These are phyloP conservation scores for Fusarium redolens DNA, from an alignment of 2,329 filamentous ascomycete species.

Conservation along the genomic window DNA sequence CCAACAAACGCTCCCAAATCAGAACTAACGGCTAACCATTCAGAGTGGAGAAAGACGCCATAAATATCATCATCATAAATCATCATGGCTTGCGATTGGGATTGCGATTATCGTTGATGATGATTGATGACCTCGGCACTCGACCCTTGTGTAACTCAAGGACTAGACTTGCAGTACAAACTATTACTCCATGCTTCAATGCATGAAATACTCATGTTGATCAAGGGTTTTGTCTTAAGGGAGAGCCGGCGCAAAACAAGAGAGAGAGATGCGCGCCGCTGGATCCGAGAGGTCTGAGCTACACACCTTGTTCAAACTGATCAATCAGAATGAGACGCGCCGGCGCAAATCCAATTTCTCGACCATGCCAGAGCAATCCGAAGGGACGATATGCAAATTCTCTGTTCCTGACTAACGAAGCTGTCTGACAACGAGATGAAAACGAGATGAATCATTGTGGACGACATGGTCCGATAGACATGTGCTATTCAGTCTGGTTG, in stretches of 20 bases:
- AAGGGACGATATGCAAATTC: constrained; percentile 16
- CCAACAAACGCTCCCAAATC: constrained; percentile 21
- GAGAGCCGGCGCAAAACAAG: constrained; percentile 12
- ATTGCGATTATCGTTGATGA: constrained; percentile 26
- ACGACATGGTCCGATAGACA: constrained; percentile 16
- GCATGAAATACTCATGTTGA: constrained; percentile 16
- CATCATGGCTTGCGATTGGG: constrained; percentile 30
- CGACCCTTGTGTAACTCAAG: constrained; percentile 12
- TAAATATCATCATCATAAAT: constrained; percentile 37
- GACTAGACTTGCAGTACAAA: background rate
- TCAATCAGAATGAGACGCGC: constrained; percentile 33
- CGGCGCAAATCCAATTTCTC: constrained; percentile 33
- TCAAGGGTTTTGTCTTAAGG: constrained; percentile 19
- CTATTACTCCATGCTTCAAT: constrained; percentile 4
- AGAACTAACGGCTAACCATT: constrained; percentile 29
- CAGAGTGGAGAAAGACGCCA: constrained; percentile 32
- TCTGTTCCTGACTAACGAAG: constrained; percentile 34
- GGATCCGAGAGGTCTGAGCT: constrained; percentile 30
- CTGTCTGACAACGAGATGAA: constrained; percentile 29
- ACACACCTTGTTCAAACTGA: constrained; percentile 21
- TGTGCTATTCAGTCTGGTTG: constrained; percentile 9
- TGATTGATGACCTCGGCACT: constrained; percentile 23
- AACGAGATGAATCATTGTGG: background rate
- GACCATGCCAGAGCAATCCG: constrained; percentile 25
- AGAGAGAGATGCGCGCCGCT: constrained; percentile 32